Conservation (phyloP, 2,329 filamentous ascomycete genomes). For the Alternaria novae-zelandiae region DNA sequence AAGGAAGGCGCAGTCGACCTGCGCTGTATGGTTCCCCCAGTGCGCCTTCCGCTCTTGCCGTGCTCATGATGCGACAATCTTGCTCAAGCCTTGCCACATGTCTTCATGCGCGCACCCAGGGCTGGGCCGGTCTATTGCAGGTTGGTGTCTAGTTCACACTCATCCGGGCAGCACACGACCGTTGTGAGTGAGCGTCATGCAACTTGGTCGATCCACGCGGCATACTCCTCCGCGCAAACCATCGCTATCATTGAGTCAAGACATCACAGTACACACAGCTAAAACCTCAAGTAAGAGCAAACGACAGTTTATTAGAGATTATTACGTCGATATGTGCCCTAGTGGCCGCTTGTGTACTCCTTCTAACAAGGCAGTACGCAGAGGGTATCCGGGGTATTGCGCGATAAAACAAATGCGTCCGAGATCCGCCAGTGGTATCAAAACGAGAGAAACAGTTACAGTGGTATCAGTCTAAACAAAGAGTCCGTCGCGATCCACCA, state of each 20-base stretch:
- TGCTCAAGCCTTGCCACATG: conserved; percentile 8
- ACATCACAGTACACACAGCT: neutral
- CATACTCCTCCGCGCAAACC: neutral
- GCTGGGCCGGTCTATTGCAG: conserved; percentile 1
- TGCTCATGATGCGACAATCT: neutral
- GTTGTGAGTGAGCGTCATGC: conserved; percentile 5
- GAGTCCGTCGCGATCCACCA: conserved; percentile 40
- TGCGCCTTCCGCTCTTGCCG: conserved; percentile 4
- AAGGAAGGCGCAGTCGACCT: conserved; percentile 7
- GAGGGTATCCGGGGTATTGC: conserved; percentile 52
- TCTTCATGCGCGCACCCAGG: neutral
- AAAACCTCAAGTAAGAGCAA: neutral
- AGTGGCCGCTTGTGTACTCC: conserved; percentile 49
- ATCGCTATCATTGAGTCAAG: neutral
- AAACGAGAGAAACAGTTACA: conserved; percentile 48
- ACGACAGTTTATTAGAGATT: conserved; percentile 47
- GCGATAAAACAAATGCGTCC: conserved; percentile 41
- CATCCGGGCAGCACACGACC: neutral
- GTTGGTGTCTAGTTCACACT: neutral
- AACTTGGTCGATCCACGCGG: neutral
- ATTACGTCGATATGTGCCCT: conserved; percentile 48
- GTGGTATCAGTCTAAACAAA: conserved; percentile 55
- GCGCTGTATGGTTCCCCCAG: conserved; percentile 4
- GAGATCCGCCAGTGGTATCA: conserved; percentile 43
- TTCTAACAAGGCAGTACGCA: conserved; percentile 50